Evolutionary conservation across 768 basidiomycete species (phyloP).

Genomic region (Trametes villosa): DNA sequence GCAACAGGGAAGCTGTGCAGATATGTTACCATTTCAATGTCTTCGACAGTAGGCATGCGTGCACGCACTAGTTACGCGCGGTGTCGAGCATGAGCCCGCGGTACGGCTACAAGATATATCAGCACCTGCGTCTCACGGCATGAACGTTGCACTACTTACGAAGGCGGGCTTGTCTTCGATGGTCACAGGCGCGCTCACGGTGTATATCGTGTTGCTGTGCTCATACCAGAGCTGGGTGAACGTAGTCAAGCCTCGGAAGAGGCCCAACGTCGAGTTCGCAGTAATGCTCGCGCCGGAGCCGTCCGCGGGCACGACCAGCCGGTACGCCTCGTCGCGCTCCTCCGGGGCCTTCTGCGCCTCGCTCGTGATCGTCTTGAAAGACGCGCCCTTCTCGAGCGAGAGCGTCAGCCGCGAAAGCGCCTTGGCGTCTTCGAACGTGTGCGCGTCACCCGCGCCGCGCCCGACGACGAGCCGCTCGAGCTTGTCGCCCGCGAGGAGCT

Average conservation of each 20-base stretch:
- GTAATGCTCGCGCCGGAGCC: slow-evolving; percentile 57
- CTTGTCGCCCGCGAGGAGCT: slow-evolving; percentile 53
- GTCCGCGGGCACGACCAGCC: slow-evolving; percentile 55
- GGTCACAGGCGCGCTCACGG: slow-evolving; percentile 56
- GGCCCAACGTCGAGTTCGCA: slow-evolving; percentile 67
- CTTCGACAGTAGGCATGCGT: too few relatives aligned
- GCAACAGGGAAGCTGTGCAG: slow-evolving; percentile 57
- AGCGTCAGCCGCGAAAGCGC: slow-evolving; percentile 50
- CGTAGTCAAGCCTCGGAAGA: slow-evolving; percentile 76
- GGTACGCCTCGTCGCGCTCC: slow-evolving; percentile 62
- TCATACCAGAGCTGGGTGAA: slow-evolving; percentile 71
- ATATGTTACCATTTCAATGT: too few relatives aligned
- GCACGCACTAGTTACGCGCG: slow-evolving; percentile 68
- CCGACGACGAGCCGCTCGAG: slow-evolving; percentile 62
- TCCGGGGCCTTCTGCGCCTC: slow-evolving; percentile 57
- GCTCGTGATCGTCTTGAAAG: slow-evolving; percentile 48
- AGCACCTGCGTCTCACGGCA: background rate
- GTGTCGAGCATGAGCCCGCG: slow-evolving; percentile 85
- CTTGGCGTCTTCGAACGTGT: slow-evolving; percentile 43
- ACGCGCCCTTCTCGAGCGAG: slow-evolving; percentile 38
- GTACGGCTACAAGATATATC: slow-evolving; percentile 52
- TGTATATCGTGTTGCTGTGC: slow-evolving; percentile 50
- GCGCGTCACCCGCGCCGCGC: slow-evolving; percentile 54
- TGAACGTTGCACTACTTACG: slow-evolving; percentile 43
- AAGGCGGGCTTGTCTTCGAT: slow-evolving; percentile 70